phyloP scores from a whole-genome alignment of 169 alveolate genomes.

The Eimeria maxima region DNA sequence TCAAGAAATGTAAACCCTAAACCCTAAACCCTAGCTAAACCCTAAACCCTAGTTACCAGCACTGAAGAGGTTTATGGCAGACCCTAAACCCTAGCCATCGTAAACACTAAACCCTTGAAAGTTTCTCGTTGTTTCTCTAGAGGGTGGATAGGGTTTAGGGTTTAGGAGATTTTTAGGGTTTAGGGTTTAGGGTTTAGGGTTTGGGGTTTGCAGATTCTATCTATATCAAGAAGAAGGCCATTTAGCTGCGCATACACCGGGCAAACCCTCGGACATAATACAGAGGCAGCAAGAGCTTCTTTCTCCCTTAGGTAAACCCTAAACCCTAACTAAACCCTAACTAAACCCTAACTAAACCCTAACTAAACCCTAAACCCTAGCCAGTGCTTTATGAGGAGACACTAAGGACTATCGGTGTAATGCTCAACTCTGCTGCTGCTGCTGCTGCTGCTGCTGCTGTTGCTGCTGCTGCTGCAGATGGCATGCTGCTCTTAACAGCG shows the following conservation, averaged over 20 bases:
- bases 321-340: not conserved
- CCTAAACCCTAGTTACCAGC: too few species aligned
- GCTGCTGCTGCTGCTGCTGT: not conserved
- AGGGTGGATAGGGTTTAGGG: not conserved
- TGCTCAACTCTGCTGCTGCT: not conserved
- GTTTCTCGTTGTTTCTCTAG: too few species aligned
- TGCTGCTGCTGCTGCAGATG: slow-evolving; percentile 30
- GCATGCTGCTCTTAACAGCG: not conserved
- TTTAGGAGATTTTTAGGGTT: not conserved
- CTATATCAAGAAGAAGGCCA: not conserved
- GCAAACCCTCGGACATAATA: not conserved
- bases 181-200: not conserved
- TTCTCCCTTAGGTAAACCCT: slow-evolving; percentile 2
- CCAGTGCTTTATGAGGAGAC: too few species aligned
- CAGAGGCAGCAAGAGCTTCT: slow-evolving; percentile 29
- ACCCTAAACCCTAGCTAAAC: not conserved
- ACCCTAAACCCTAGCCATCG: too few species aligned
- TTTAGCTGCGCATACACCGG: slow-evolving; percentile 30
- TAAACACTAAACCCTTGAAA: too few species aligned
- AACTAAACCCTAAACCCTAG: not conserved
- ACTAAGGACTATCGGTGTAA: not conserved
- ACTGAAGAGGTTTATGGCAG: too few species aligned
- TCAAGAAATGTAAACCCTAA: slow-evolving; percentile 18
- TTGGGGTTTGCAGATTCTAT: slow-evolving; percentile 17
- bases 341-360: not conserved